Evolutionary conservation across 2,329 filamentous ascomycete species (phyloP), one percentile per base, ranked within the genome.

Genomic region (Calonectria naviculata): DNA sequence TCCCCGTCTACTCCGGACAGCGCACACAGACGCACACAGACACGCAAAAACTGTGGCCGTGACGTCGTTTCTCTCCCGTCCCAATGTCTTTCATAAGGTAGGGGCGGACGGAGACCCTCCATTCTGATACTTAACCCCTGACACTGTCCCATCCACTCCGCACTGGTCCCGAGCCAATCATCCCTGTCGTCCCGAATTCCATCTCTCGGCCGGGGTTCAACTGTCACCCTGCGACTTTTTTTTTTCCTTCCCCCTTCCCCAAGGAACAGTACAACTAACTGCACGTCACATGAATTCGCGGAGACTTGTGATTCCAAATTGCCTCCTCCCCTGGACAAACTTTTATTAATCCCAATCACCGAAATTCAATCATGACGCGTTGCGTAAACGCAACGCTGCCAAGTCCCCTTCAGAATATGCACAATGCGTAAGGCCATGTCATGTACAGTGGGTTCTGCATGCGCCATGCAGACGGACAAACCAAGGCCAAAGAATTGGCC

Each of bases 61-160:
- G 60, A 64, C 61, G 52, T 58, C 34, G 31, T 58, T 38, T 24
- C 34, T 52, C n/a, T 34, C 29, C 29, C 61, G 21, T 19, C 13
- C 21, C 42, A 34, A 36, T 19, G 42, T 63, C 60, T 47, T 26
- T 34, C 41, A 44, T 46, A 47, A 46, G n/a, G 28, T 26, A 46
- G 38, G 46, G 42, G 34, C 41, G 21, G 28, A 29, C 46, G 38
- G 63, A 28, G 63, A 65, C 38, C 63, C 63, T 65, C 63, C 36
- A 38, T 65, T 65, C 63, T 65, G 63, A 65, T 67, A 60, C 65
- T 41, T 19, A n/a, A 60, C 41, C 52, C 65, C 64, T 66, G 49
- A 19, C 24, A 26, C 52, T 19, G 15, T 44, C 26, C 56, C 56
- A 15, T 49, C 44, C 34, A 19, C 61, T 38, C 44, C 44, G 31